Evolutionary conservation across 805 yeast genomes (phyloP).

Genomic region (Ogataea ramenticola): DNA sequence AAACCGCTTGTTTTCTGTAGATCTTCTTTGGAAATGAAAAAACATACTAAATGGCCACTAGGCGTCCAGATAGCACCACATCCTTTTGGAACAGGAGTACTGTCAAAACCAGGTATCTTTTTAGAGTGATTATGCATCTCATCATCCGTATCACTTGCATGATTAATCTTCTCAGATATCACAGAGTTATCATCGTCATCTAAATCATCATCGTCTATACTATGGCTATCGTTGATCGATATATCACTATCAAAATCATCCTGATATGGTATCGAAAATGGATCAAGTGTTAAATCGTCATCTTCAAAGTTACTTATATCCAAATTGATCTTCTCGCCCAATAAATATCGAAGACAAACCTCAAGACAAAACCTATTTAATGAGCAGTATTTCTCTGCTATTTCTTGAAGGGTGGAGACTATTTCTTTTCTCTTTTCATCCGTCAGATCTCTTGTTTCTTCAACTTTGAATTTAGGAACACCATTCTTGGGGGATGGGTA

Average conservation of each 20-base stretch:
- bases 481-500: conserved; percentile 52
- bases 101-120: conserved; percentile 43
- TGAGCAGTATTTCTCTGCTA: conserved; percentile 49
- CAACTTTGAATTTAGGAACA: conserved; percentile 55
- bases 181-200: conserved; percentile 20
- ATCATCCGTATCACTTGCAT: conserved; percentile 11
- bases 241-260: conserved; percentile 16
- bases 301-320: conserved; percentile 27
- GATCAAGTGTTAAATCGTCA: conserved; percentile 20
- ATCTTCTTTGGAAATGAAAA: conserved; percentile 56
- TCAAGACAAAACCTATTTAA: conserved; percentile 69
- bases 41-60: conserved; percentile 73
- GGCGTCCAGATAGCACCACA: conserved; percentile 90
- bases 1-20: conserved; percentile 33
- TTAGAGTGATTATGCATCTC: conserved; percentile 11
- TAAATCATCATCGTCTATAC: conserved; percentile 16
- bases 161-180: conserved; percentile 10
- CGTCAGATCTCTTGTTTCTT: conserved; percentile 68
- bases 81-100: conserved; percentile 87
- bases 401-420: conserved; percentile 40
- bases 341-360: conserved; percentile 62
- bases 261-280: conserved; percentile 22
- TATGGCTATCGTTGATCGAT: conserved; percentile 4
- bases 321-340: conserved; percentile 70
- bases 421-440: conserved; percentile 44